A percentile compares a stretch with the other conserved stretches of the same genome.
phyloP scores from a whole-genome alignment of 2,329 filamentous ascomycete genomes.

The Raffaelea ambrosiae region DNA sequence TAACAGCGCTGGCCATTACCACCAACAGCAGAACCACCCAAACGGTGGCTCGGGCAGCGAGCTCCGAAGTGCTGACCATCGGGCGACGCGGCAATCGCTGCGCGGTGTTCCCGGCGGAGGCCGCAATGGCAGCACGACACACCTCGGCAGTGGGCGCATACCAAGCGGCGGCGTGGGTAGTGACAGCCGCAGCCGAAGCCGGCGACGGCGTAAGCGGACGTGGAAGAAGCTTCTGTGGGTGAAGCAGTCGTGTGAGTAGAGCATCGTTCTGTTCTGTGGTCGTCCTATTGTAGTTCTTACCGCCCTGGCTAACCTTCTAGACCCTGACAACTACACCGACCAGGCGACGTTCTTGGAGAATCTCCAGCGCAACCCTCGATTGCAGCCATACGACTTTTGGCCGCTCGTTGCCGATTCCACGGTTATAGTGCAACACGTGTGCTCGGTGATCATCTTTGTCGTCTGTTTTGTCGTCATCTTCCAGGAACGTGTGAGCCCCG shows the following conservation, averaged over 20 bases:
- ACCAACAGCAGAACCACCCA: background rate
- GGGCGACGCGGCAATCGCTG: slow-evolving; percentile 1
- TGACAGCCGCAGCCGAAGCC: slow-evolving; percentile 39
- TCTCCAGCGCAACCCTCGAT: slow-evolving; percentile 84
- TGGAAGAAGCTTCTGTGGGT: slow-evolving; percentile 99
- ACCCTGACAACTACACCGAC: slow-evolving; percentile 98
- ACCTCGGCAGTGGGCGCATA: no score
- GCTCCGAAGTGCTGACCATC: background rate
- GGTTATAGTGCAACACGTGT: slow-evolving; percentile 94
- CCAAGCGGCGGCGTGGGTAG: slow-evolving; percentile 7
- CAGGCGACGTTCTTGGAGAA: slow-evolving; percentile 94
- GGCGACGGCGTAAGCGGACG: slow-evolving; percentile 55
- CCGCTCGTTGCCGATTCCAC: slow-evolving; percentile 89
- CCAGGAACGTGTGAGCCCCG: slow-evolving; percentile 76
- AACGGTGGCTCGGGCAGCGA: slow-evolving; percentile 2
- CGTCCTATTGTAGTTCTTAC: background rate
- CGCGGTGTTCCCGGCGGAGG: slow-evolving; percentile 2
- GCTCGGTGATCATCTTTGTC: slow-evolving; percentile 87
- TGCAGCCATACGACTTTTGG: slow-evolving; percentile 98
- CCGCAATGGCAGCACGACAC: background rate
- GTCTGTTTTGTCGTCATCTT: slow-evolving; percentile 90
- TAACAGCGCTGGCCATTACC: slow-evolving; percentile 14
- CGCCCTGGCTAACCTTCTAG: slow-evolving; percentile 30
- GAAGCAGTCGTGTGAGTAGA: slow-evolving; percentile 70
- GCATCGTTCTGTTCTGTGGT: background rate